Percentiles rank a stretch among this genome's conserved stretches.
Evolutionary conservation across 2,329 filamentous ascomycete genomes (phyloP).

Genomic region (Coniella lustricola): DNA sequence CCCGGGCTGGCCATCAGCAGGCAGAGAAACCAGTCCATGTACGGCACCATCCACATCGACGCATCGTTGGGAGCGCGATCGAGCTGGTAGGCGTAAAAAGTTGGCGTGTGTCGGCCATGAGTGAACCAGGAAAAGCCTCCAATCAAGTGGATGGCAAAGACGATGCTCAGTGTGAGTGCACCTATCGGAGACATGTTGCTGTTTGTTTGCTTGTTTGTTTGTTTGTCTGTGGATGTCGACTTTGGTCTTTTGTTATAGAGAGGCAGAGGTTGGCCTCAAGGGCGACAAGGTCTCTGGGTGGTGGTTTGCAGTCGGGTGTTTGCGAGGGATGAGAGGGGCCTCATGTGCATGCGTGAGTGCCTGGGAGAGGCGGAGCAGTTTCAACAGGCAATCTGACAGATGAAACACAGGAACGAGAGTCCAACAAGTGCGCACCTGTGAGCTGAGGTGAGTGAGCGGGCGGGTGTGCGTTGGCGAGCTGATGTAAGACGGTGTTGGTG

Average conservation of each 20-base stretch:
- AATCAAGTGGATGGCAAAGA: constrained; percentile 13
- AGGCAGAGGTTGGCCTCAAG: too few relatives aligned
- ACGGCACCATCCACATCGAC: constrained; percentile 17
- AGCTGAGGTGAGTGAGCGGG: constrained; percentile 1
- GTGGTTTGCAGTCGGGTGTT: too few relatives aligned
- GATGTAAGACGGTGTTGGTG: not conserved
- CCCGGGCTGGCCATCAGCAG: constrained; percentile 7
- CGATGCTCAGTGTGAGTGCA: not conserved
- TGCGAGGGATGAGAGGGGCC: too few relatives aligned
- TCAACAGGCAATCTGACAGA: not conserved
- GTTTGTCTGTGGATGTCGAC: too few relatives aligned
- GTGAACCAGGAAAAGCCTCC: constrained; percentile 20
- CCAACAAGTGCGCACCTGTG: not conserved
- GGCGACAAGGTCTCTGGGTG: too few relatives aligned
- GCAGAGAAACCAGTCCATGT: constrained; percentile 14
- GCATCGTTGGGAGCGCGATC: constrained; percentile 19
- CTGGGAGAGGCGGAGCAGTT: not conserved
- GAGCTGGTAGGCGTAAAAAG: constrained; percentile 20
- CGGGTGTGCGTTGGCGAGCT: not conserved
- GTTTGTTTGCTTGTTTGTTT: too few relatives aligned
- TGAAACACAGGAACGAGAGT: not conserved
- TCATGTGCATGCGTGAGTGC: too few relatives aligned
- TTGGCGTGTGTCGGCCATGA: constrained; percentile 19
- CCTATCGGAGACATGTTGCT: not conserved
- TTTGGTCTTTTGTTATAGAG: too few relatives aligned